Evolutionary conservation across 805 yeast genomes (phyloP).

Genomic region (Ogataea populi-albae): DNA sequence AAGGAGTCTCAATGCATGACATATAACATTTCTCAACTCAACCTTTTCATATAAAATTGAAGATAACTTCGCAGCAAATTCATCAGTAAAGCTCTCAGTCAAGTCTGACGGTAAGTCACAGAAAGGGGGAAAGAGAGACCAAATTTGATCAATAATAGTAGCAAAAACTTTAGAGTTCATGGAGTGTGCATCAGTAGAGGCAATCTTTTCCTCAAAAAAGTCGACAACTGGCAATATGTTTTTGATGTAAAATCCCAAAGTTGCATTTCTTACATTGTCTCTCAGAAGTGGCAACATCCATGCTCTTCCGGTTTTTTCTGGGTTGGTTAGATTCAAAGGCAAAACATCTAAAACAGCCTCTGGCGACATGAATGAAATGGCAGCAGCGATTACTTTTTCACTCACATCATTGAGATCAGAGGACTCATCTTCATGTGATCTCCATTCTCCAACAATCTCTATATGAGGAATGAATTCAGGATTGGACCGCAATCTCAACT

Average conservation of each 20-base stretch:
- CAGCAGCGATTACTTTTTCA: conserved; percentile 76
- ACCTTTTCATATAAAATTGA: conserved; percentile 70
- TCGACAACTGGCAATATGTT: conserved; percentile 65
- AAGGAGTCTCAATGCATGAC: conserved; percentile 73
- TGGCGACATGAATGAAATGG: conserved; percentile 82
- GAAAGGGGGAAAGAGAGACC: conserved; percentile 88
- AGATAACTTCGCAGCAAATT: conserved; percentile 76
- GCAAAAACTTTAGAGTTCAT: conserved; percentile 73
- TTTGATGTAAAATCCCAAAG: conserved; percentile 57
- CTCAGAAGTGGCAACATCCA: conserved; percentile 91
- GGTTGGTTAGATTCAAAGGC: conserved; percentile 73
- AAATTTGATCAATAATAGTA: conserved; percentile 85
- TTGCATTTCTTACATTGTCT: conserved; percentile 76
- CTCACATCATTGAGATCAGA: conserved; percentile 70
- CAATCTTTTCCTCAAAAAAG: conserved; percentile 49
- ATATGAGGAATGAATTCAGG: conserved; percentile 69
- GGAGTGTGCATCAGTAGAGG: conserved; percentile 47
- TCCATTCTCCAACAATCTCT: conserved; percentile 77
- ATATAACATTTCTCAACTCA: conserved; percentile 73
- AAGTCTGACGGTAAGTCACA: conserved; percentile 84
- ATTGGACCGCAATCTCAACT: conserved; percentile 61
- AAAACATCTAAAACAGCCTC: conserved; percentile 68
- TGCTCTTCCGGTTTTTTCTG: conserved; percentile 78
- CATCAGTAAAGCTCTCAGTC: conserved; percentile 58
- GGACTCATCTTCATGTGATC: conserved; percentile 70